Evolutionary conservation across 345 rosid genomes (phyloP), one percentile per base, ranked within the genome.

Genomic region (Pistacia vera): DNA sequence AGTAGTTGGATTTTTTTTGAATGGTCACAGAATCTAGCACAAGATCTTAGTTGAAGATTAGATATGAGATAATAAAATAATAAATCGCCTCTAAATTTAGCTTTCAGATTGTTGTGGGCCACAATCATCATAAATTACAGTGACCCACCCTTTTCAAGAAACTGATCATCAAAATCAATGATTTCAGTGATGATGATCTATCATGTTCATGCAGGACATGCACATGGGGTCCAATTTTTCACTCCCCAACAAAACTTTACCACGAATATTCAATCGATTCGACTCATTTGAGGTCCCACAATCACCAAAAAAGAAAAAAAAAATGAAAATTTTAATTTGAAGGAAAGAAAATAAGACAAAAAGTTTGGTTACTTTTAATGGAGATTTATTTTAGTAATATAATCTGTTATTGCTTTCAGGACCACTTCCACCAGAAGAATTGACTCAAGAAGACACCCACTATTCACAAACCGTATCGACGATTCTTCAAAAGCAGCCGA

Each of bases 391-490:
- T 30, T 25, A 25, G 33, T 30, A 2, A 30, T 30, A 30, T 30
- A 1, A 30, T 30, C 33, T 30, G 33, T 30, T 30, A 30, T 30
- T 30, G 3, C 33, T 41, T 41, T 79, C 63, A 85, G 94, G 84
- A 66, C 73, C 83, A 58, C 72, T 81, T 35, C 70, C 66, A 52
- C 28, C 80, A 33, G 90, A 90, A 51, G 97, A 91, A 14, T 63
- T 86, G 76, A 68, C 86, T 3, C 95, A 87, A 12, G 97, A 91
- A 67, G 93, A 85, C 62, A 87, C 87, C 4, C 96, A 88, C 78
- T 94, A 97, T 83, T 94, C 98, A 22, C 94, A 90, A 74, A 94
- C 98, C 12, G 97, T 97, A 12, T 85, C 97, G n/a, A 81, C 93
- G 72, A 82, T 97, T 82, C 94, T 97, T 38, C 88, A 90, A 72